These are phyloP conservation scores for Odontarrhena argentea DNA, from an alignment of 345 rosid species.

Conservation along the genomic window DNA sequence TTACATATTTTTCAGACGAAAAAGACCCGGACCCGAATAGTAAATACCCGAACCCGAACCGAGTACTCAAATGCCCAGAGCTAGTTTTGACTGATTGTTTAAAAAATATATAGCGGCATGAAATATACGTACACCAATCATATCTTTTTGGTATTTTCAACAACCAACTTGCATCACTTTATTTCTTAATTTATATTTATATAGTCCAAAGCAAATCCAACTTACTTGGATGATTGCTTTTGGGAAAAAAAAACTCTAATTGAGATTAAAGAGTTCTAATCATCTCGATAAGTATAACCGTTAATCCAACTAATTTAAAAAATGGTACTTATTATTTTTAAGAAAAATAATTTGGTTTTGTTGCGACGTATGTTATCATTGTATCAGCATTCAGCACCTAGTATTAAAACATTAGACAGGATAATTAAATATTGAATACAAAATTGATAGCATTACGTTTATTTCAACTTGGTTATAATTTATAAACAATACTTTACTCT, in stretches of 20 bases:
- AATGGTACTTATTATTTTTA: background rate
- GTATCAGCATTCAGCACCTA: no score
- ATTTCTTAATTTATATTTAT: background rate
- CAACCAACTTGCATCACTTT: slow-evolving; percentile 25
- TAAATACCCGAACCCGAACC: background rate
- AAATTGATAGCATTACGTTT: background rate
- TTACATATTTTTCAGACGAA: no score
- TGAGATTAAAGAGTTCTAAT: no score
- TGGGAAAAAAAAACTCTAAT: background rate
- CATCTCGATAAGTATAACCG: background rate
- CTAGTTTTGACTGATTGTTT: background rate
- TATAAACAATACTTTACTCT: no score
- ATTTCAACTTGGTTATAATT: background rate
- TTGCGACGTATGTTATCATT: no score
- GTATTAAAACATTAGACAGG: background rate
- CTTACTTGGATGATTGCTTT: slow-evolving; percentile 5
- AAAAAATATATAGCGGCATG: background rate
- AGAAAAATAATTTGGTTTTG: background rate
- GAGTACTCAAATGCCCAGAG: no score
- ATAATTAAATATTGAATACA: background rate
- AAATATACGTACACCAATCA: slow-evolving; percentile 10
- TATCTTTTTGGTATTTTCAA: slow-evolving; percentile 9
- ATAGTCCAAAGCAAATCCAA: slow-evolving; percentile 19
- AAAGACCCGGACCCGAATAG: no score
- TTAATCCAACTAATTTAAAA: background rate